phyloP scores from a whole-genome alignment of 2,329 filamentous ascomycete genomes.

The Trematosphaeria pertusa region DNA sequence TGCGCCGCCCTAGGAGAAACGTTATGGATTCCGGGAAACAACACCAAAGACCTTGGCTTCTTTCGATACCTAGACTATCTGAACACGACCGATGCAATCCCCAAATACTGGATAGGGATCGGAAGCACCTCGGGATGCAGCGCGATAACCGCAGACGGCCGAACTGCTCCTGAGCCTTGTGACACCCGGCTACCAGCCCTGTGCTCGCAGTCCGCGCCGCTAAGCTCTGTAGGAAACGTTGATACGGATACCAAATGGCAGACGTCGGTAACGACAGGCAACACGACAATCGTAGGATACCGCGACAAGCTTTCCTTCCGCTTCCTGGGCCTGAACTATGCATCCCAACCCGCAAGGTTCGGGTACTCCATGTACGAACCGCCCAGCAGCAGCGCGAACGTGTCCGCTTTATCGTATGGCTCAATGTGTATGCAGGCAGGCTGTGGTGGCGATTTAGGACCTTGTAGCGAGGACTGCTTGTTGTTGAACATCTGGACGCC shows the following conservation, averaged over 20 bases:
- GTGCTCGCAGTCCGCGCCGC: slow-evolving; percentile 30
- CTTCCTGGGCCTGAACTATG: slow-evolving; percentile 60
- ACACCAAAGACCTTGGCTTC: slow-evolving; percentile 18
- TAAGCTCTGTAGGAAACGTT: slow-evolving; percentile 5
- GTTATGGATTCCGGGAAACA: slow-evolving; percentile 24
- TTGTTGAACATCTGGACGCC: slow-evolving; percentile 48
- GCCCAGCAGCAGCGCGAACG: slow-evolving; percentile 32
- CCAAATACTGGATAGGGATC: slow-evolving; percentile 26
- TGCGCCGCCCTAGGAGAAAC: slow-evolving; percentile 31
- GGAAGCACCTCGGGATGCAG: slow-evolving; percentile 21
- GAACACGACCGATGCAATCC: slow-evolving; percentile 16
- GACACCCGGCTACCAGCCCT: slow-evolving; percentile 27
- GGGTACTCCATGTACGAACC: slow-evolving; percentile 53
- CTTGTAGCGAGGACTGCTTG: slow-evolving; percentile 54
- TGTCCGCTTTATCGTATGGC: slow-evolving; percentile 44
- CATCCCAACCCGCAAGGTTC: slow-evolving; percentile 54
- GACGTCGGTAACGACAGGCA: slow-evolving; percentile 24
- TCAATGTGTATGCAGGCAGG: slow-evolving; percentile 51
- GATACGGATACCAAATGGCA: slow-evolving; percentile 22
- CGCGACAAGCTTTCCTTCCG: slow-evolving; percentile 59
- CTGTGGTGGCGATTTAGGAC: slow-evolving; percentile 24
- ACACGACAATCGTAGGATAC: slow-evolving; percentile 42
- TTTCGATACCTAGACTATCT: slow-evolving; percentile 28
- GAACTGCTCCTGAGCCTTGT: slow-evolving; percentile 22
- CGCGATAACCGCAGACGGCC: slow-evolving; percentile 29